These are phyloP conservation scores for Dictyostelium intermedium DNA, from an alignment of 78 protist species.

Conservation along the genomic window DNA sequence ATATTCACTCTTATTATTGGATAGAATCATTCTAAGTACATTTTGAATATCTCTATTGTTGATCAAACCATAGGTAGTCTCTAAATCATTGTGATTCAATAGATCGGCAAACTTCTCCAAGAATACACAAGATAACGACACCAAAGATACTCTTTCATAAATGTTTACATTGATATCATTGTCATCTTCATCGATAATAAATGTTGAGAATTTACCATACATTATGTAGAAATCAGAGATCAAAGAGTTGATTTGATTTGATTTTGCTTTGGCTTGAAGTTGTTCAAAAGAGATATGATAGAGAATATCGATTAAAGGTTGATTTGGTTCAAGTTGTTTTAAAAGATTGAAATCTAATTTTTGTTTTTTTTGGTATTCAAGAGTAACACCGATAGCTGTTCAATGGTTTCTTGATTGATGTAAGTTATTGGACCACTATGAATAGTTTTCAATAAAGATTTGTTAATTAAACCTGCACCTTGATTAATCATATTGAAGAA, in stretches of 20 bases:
- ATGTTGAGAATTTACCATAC: neutral
- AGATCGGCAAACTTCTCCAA: neutral
- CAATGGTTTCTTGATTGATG: neutral
- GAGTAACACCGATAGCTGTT: neutral
- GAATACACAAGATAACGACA: neutral
- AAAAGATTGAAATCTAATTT: neutral
- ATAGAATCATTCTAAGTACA: neutral
- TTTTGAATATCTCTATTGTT: neutral
- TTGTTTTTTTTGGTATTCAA: neutral
- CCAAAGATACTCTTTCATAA: slow-evolving; percentile 7
- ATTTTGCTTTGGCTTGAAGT: neutral
- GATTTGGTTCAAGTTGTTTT: neutral
- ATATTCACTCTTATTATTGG: neutral
- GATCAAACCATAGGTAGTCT: neutral
- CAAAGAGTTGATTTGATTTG: neutral
- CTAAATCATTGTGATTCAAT: neutral
- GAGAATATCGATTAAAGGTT: neutral
- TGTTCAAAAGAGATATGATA: slow-evolving; percentile 28
- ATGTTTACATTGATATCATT: neutral
- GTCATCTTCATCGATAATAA: neutral
- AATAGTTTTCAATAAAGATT: neutral
- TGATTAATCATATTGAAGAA: neutral
- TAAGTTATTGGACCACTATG: neutral
- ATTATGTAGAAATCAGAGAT: neutral
- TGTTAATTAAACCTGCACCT: neutral